phyloP scores from a whole-genome alignment of 106 monocot genomes.

The Dendrobium officinale region DNA sequence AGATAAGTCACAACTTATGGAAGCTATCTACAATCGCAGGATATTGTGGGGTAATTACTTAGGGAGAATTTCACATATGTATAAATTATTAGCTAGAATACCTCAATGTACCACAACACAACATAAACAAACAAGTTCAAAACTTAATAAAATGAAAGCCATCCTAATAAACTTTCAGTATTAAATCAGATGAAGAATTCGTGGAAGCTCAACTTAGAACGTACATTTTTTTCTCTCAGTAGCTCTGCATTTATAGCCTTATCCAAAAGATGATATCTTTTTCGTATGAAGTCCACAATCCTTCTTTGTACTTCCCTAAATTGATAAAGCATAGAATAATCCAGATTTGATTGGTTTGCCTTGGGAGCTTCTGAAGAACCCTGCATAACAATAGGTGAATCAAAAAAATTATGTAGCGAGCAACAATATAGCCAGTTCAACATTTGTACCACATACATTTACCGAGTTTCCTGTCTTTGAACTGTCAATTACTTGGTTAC shows the following conservation, averaged over 20 bases:
- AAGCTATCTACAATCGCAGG: too few species aligned
- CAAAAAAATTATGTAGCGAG: constrained; percentile 1
- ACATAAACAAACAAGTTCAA: too few species aligned
- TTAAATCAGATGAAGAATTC: neutral
- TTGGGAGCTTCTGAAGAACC: constrained; percentile 42
- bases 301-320: constrained; percentile 75
- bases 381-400: constrained; percentile 18
- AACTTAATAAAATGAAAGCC: too few species aligned
- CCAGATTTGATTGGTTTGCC: constrained; percentile 31
- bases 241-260: constrained; percentile 66
- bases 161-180: neutral
- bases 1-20: too few species aligned
- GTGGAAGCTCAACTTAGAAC: constrained; percentile 24
- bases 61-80: too few species aligned
- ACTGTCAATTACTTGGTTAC: constrained; percentile 24
- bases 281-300: constrained; percentile 81
- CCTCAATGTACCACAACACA: too few species aligned
- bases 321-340: constrained; percentile 35
- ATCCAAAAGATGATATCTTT: constrained; percentile 83
- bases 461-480: constrained; percentile 15
- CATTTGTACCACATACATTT: constrained; percentile 24
- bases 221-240: constrained; percentile 33
- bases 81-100: too few species aligned
- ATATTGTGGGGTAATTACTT: too few species aligned
- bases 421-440: constrained; percentile 7